Evolutionary conservation across 1,139 yeast genomes (phyloP).

Genomic region (Yamadazyma buinensis): DNA sequence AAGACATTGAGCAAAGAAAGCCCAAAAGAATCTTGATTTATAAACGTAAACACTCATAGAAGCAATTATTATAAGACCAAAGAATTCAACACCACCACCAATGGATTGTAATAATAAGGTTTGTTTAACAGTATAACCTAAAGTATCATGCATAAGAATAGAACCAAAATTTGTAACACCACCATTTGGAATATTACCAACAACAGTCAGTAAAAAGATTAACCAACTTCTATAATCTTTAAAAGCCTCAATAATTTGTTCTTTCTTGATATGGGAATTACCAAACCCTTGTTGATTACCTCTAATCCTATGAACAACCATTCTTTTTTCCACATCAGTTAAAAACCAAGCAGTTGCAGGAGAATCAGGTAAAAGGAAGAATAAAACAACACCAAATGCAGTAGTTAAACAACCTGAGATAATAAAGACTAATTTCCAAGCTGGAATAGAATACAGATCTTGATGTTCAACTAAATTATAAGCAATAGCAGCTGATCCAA

Average conservation of each 20-base stretch:
- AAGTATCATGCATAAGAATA: slow-evolving; percentile 40
- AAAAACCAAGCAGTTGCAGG: slow-evolving; percentile 36
- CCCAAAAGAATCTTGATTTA: slow-evolving; percentile 39
- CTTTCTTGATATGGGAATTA: slow-evolving; percentile 46
- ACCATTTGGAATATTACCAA: slow-evolving; percentile 34
- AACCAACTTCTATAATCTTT: slow-evolving; percentile 42
- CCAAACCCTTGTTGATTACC: slow-evolving; percentile 54
- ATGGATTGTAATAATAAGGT: slow-evolving; percentile 34
- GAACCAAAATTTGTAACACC: slow-evolving; percentile 40
- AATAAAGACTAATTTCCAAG: slow-evolving; percentile 33
- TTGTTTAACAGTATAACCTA: slow-evolving; percentile 33
- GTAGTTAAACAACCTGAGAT: slow-evolving; percentile 28
- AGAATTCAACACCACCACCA: slow-evolving; percentile 35
- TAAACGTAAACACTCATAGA: slow-evolving; percentile 19
- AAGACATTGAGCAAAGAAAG: slow-evolving; percentile 35
- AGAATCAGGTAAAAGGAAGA: slow-evolving; percentile 25
- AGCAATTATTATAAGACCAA: slow-evolving; percentile 38
- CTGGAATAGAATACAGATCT: slow-evolving; percentile 17
- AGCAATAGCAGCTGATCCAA: slow-evolving; percentile 24
- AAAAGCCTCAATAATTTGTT: slow-evolving; percentile 56
- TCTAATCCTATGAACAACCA: slow-evolving; percentile 34
- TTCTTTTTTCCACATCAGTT: slow-evolving; percentile 41
- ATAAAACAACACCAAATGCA: slow-evolving; percentile 20
- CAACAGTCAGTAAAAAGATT: slow-evolving; percentile 27
- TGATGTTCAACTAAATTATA: slow-evolving; percentile 17